Evolutionary conservation across 2,329 filamentous ascomycete species (phyloP), one percentile per base, ranked within the genome.

Genomic region (Septoria petroselini): DNA sequence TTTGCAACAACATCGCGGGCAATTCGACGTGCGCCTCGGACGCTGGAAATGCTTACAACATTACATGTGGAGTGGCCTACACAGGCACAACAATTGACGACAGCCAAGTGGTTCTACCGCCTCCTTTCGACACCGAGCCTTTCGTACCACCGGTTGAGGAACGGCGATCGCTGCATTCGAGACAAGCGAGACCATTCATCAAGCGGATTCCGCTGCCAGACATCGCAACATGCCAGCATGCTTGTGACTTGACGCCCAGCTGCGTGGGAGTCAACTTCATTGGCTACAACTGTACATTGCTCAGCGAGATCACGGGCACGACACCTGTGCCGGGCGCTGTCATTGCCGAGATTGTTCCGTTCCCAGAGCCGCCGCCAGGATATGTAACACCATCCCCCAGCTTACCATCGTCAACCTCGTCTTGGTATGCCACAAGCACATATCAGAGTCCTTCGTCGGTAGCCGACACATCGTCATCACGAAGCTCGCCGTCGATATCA

Each of bases 231-330:
- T 52, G 49, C 31, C 44, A 39, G 17, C 30, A 41, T 23, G 43
- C 41, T 23, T 52, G 49, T 18, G 27, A 27, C 14, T 37, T 21
- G 4, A 52, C 49, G 7, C 33, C 42, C 9, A 43, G 43, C 7
- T 52, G 49, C 17, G 27, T 41, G 11, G 49, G 35, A 11, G n/a
- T 35, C 27, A 52, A 52, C 12, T 52, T 47, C 33, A 31, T 41
- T 7, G 30, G 33, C 19, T 52, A 46, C 7, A 41, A 52, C 9
- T 52, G 49, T 18, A 47, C 49, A n/a, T 31, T 52, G 38, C 42
- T 52, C 19, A 47, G 42, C 38, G 25, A 33, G 12, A 42, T 52
- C 33, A 47, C 29, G 3, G 42, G 49, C n/a, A 52, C 43, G 2
- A 41, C 43, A 4, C 14, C 30, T 9, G 35, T 34, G 5, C 49